Conservation (phyloP, 176 grass and related monocot genomes). For the Poa pratensis region DNA sequence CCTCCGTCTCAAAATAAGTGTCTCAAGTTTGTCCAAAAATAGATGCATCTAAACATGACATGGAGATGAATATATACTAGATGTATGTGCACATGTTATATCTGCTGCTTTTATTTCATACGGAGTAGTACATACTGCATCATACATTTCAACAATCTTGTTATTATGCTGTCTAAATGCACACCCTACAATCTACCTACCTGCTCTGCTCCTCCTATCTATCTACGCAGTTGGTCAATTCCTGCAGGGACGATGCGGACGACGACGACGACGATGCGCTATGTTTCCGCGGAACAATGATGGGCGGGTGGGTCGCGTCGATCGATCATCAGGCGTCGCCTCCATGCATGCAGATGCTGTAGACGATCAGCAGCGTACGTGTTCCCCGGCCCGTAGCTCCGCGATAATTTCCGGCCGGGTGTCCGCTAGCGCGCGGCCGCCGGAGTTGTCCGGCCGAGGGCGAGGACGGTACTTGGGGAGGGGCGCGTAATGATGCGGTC, state of each 20-base stretch:
- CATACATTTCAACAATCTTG: too few species aligned
- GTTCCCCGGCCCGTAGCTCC: background rate
- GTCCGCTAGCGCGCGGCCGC: conserved; percentile 17
- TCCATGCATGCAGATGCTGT: background rate
- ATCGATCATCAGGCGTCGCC: conserved; percentile 10
- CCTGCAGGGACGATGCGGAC: background rate
- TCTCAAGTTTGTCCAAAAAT: too few species aligned
- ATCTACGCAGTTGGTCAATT: background rate
- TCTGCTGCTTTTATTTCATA: too few species aligned
- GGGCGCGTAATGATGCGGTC: conserved; percentile 53
- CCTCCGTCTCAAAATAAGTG: too few species aligned
- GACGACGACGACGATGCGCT: background rate
- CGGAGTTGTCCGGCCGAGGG: background rate
- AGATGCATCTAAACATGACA: too few species aligned
- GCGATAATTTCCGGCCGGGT: background rate
- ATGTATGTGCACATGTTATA: too few species aligned
- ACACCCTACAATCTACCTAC: too few species aligned
- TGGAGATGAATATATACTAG: too few species aligned
- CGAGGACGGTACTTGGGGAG: conserved; percentile 16
- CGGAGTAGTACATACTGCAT: too few species aligned
- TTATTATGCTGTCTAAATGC: too few species aligned
- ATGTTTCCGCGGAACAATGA: conserved; percentile 32
- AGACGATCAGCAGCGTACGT: background rate
- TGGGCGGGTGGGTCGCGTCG: conserved; percentile 26
- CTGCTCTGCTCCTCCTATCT: too few species aligned